Percentiles rank a stretch among this genome's conserved stretches.
phyloP scores from a whole-genome alignment of 2,329 filamentous ascomycete species.

The Penicillium psychrosexuale region DNA sequence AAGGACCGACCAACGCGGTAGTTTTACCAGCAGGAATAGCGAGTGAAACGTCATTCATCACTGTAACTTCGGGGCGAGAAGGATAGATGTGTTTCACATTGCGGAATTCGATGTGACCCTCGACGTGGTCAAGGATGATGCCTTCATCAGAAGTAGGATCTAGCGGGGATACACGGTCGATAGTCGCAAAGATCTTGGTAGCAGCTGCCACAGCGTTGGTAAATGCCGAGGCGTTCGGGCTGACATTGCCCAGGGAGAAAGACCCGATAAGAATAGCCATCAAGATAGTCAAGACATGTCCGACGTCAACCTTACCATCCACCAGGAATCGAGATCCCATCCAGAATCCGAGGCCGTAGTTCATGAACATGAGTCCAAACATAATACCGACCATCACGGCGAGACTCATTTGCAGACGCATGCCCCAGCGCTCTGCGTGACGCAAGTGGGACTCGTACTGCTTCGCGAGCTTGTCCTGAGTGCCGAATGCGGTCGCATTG shows the following conservation, averaged over 20 bases:
- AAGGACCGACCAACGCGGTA: slow-evolving; percentile 89
- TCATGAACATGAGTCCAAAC: slow-evolving; percentile 80
- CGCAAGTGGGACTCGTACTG: slow-evolving; percentile 77
- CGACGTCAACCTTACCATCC: slow-evolving; percentile 61
- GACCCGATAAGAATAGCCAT: slow-evolving; percentile 91
- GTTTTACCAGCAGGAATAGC: slow-evolving; percentile 83
- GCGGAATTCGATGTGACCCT: slow-evolving; percentile 75
- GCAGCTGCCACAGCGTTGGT: slow-evolving; percentile 78
- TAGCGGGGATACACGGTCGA: slow-evolving; percentile 80
- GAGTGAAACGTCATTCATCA: slow-evolving; percentile 81
- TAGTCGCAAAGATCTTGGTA: slow-evolving; percentile 88
- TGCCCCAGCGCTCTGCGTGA: slow-evolving; percentile 71
- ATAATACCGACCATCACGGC: slow-evolving; percentile 78
- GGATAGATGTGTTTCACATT: slow-evolving; percentile 92
- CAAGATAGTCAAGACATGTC: slow-evolving; percentile 76
- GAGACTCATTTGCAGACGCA: slow-evolving; percentile 68
- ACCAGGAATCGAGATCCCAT: slow-evolving; percentile 75
- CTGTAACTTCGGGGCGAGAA: slow-evolving; percentile 81
- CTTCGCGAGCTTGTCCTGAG: slow-evolving; percentile 82
- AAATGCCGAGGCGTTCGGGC: slow-evolving; percentile 83
- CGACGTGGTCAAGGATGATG: slow-evolving; percentile 66
- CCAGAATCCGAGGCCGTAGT: slow-evolving; percentile 87
- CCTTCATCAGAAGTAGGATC: slow-evolving; percentile 71
- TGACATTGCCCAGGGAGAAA: slow-evolving; percentile 83
- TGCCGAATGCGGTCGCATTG: slow-evolving; percentile 89